Conservation (phyloP, 768 basidiomycete species). For the Hydnomerulius pinastri region DNA sequence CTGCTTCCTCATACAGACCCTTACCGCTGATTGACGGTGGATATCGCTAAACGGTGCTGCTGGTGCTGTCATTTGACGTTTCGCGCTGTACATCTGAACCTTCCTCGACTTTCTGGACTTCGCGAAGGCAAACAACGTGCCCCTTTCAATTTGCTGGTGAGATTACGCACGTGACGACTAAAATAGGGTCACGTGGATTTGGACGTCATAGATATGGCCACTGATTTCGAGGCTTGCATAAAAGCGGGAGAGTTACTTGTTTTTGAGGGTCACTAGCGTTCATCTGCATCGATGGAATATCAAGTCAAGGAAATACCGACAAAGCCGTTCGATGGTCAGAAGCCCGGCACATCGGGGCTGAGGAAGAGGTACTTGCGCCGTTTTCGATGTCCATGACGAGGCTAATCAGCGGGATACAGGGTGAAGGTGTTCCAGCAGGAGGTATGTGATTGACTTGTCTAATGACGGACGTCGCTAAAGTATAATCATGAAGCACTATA, state of each 20-base stretch:
- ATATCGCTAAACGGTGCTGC: not conserved
- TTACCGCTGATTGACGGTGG: no score
- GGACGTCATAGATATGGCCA: constrained; percentile 3
- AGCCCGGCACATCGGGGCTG: constrained; percentile 97
- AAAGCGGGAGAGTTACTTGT: constrained; percentile 11
- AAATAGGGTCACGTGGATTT: constrained; percentile 23
- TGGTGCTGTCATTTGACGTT: not conserved
- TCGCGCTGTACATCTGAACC: not conserved
- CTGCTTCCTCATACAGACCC: not conserved
- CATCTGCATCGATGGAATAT: constrained; percentile 38
- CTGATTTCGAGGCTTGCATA: constrained; percentile 10
- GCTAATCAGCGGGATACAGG: constrained; percentile 42
- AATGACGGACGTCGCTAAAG: constrained; percentile 18
- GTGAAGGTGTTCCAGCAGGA: constrained; percentile 99
- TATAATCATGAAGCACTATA: constrained; percentile 75
- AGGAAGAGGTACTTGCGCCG: constrained; percentile 72
- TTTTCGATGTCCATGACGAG: constrained; percentile 18
- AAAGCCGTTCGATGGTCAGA: constrained; percentile 90
- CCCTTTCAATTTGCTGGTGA: no score
- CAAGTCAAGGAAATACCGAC: constrained; percentile 71
- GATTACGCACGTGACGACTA: constrained; percentile 6
- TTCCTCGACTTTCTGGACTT: no score
- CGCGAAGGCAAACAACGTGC: no score
- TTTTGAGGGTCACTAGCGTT: constrained; percentile 1
- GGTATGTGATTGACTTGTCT: constrained; percentile 46